Evolutionary conservation across 2,329 filamentous ascomycete genomes (phyloP).

Genomic region (Pestalotiopsis sp.): DNA sequence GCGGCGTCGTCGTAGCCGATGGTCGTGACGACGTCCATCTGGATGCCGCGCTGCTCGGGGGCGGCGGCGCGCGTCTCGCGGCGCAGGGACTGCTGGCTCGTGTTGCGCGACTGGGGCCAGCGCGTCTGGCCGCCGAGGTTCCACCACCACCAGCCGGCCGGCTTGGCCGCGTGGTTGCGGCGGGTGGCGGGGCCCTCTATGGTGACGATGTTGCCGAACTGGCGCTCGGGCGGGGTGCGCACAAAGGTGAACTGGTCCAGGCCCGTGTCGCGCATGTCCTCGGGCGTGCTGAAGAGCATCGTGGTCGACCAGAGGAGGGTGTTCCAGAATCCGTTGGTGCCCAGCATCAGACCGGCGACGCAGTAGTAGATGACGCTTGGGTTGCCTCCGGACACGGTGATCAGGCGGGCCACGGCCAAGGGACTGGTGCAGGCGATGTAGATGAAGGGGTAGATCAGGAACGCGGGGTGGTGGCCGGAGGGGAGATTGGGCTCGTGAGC

Average conservation of each 20-base stretch:
- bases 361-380: conserved; percentile 15
- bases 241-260: conserved; percentile 20
- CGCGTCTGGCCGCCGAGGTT: conserved; percentile 17
- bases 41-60: conserved; percentile 11
- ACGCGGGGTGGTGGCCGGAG: conserved; percentile 22
- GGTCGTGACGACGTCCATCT: conserved; percentile 17
- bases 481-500: not conserved
- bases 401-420: conserved; percentile 16
- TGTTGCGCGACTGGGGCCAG: not conserved
- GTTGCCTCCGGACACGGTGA: conserved; percentile 10
- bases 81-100: not conserved
- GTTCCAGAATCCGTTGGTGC: conserved; percentile 20
- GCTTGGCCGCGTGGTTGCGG: not conserved
- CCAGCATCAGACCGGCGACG: conserved; percentile 16
- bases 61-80: not conserved
- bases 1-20: conserved; percentile 10
- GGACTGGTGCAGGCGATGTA: conserved; percentile 20
- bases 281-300: conserved; percentile 18
- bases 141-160: conserved; percentile 14
- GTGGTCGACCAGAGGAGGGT: conserved; percentile 21
- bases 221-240: conserved; percentile 15
- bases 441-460: conserved; percentile 21
- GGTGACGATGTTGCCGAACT: conserved; percentile 18
- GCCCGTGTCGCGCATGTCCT: conserved; percentile 18
- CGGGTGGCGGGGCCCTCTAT: conserved; percentile 13